A percentile compares a stretch with the other conserved stretches of the same genome.
These are phyloP conservation scores for Solanum bulbocastanum DNA, from an alignment of 257 asterid genomes.

Conservation along the genomic window DNA sequence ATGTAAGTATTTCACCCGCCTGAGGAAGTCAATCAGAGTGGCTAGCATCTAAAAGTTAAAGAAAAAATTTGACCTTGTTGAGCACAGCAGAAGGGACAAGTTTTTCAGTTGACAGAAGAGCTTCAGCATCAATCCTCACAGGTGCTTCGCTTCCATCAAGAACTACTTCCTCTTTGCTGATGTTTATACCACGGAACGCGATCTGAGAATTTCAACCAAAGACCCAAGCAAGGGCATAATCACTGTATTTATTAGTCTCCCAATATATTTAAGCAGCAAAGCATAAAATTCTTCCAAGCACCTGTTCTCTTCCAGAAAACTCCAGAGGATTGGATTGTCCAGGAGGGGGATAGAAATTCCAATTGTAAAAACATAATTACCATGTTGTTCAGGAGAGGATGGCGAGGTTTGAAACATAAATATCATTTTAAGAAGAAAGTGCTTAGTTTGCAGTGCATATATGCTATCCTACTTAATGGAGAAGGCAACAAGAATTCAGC, in stretches of 20 bases:
- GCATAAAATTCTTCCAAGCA: background rate
- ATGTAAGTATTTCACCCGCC: background rate
- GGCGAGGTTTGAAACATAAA: background rate
- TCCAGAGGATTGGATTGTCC: background rate
- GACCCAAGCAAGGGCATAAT: constrained; percentile 10
- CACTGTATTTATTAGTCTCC: background rate
- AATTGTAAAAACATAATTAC: background rate
- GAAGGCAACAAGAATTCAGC: background rate
- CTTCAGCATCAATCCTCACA: constrained; percentile 67
- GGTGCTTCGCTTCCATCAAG: constrained; percentile 99
- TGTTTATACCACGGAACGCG: constrained; percentile 75
- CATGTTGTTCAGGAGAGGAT: background rate
- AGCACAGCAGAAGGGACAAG: constrained; percentile 79
- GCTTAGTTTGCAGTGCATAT: background rate
- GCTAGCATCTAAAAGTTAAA: background rate
- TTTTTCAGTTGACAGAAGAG: constrained; percentile 76
- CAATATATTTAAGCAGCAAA: background rate
- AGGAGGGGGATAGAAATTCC: background rate
- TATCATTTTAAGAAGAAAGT: background rate
- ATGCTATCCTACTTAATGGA: background rate
- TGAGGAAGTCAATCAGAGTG: background rate
- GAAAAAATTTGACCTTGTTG: constrained; percentile 50
- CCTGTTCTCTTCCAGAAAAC: background rate
- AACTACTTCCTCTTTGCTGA: constrained; percentile 60
- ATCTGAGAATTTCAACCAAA: constrained; percentile 39